Evolutionary conservation across 1,139 yeast genomes (phyloP), one percentile per base, ranked within the genome.

Genomic region (Geotrichum phurueaensis): DNA sequence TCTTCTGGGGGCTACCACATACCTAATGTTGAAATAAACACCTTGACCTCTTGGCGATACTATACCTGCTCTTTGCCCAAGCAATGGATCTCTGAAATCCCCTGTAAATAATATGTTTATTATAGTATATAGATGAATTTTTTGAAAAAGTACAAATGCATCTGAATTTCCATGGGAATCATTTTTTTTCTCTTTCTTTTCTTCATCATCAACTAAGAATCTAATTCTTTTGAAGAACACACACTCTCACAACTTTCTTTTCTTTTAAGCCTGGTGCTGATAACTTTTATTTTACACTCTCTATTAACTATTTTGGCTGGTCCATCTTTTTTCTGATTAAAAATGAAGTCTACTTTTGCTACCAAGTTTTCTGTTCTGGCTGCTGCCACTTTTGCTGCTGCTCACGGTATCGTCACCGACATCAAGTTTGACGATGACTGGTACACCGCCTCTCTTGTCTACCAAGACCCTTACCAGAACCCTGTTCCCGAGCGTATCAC

Each of bases 371-470:
- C 45, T 29, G 49, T 56, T 33, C 39, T 56, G 23, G 27, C 20
- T n/a, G 22, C 22, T 15, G 45, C 60, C n/a, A 47, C 60, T 27
- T 36, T 51, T 36, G 51, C 49, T 27, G 33, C 53, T 18, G 60
- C 60, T 23, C 64, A 61, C 31, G 64, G 64, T 15, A 31, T 47
- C 50, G 64, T 61, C 25, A 49, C 39, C n/a, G 63, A 60, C 50
- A 18, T 61, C 12, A 31, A 52, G 31, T 25, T 61, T 15, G 61
- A 49, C 33, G 31, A 49, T 20, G 33, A 52, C 25, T 53, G 61
- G 59, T 60, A 60, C 27, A 51, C 51, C 5, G 59, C 59, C 15
- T 53, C 57, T 39, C 43, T 51, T 7, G 54, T 53, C 6, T 59
- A 20, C 39, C 59, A 52, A 20, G 62, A 59, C 23, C 53, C 29